Conservation (phyloP, 345 rosid genomes). For the Excoecaria cochinchinensis region DNA sequence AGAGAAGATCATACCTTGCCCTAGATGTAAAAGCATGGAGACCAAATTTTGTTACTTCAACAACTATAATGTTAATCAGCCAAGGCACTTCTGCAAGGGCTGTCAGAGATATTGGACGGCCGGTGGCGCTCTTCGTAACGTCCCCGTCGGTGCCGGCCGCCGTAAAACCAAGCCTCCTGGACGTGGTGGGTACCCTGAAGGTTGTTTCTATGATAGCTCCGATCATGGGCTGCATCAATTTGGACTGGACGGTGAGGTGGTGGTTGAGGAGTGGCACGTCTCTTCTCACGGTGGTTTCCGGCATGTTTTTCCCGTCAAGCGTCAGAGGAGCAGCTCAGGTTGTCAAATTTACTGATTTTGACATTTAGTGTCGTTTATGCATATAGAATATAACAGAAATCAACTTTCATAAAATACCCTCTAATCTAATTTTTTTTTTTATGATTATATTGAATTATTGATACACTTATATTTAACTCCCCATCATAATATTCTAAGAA, state of each 20-base stretch:
- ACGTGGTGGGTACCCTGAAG: slow-evolving; percentile 38
- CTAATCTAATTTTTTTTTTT: neutral
- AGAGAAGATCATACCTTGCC: slow-evolving; percentile 87
- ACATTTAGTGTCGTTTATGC: neutral
- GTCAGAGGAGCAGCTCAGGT: slow-evolving; percentile 52
- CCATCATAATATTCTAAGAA: no score
- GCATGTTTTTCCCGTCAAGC: slow-evolving; percentile 58
- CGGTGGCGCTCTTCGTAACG: slow-evolving; percentile 93
- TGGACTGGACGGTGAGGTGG: slow-evolving; percentile 41
- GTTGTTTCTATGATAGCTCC: slow-evolving; percentile 42
- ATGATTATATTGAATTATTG: neutral
- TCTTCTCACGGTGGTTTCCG: slow-evolving; percentile 50
- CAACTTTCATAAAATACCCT: neutral
- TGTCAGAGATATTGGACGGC: slow-evolving; percentile 99
- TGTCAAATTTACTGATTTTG: slow-evolving; percentile 48
- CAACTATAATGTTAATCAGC: slow-evolving; percentile 96
- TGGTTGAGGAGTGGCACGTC: slow-evolving; percentile 60
- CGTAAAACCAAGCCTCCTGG: slow-evolving; percentile 74
- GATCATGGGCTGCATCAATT: slow-evolving; percentile 43
- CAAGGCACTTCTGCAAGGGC: slow-evolving; percentile 94
- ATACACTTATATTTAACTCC: no score
- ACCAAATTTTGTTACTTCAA: slow-evolving; percentile 97
- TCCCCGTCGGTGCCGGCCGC: slow-evolving; percentile 93
- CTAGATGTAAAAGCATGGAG: slow-evolving; percentile 95
- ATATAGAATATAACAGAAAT: neutral